Evolutionary conservation across 768 basidiomycete genomes (phyloP).

Genomic region (Dentipellis fragilis): DNA sequence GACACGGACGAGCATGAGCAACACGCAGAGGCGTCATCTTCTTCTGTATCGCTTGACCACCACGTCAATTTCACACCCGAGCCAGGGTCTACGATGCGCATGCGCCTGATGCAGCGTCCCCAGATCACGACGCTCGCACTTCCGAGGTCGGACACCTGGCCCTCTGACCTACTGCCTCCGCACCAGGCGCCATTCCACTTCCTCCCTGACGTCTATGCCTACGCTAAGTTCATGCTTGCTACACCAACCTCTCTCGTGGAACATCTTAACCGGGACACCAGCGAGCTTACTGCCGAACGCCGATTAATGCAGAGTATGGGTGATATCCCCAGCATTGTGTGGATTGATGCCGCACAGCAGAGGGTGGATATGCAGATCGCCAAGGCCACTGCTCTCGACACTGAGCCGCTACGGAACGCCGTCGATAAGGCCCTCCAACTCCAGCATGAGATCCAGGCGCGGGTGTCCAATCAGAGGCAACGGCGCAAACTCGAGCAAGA

Average conservation of each 20-base stretch:
- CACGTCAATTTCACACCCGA: conserved; percentile 31
- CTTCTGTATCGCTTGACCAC: conserved; percentile 31
- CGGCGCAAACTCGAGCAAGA: conserved; percentile 20
- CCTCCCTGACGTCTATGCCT: conserved; percentile 80
- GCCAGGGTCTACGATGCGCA: conserved; percentile 53
- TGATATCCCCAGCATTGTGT: conserved; percentile 70
- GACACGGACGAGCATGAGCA: conserved; percentile 26
- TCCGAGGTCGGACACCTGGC: conserved; percentile 88
- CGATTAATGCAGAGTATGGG: conserved; percentile 51
- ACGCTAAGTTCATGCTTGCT: conserved; percentile 93
- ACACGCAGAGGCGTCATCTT: conserved; percentile 32
- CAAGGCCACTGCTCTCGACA: conserved; percentile 70
- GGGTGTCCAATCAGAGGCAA: conserved; percentile 15
- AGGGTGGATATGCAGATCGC: conserved; percentile 74
- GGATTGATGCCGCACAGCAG: conserved; percentile 69
- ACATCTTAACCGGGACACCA: conserved; percentile 65
- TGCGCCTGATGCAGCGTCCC: conserved; percentile 89
- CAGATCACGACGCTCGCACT: conserved; percentile 92
- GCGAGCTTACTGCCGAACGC: conserved; percentile 63
- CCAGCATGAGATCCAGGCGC: conserved; percentile 42
- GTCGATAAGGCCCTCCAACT: conserved; percentile 56
- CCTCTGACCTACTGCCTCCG: conserved; percentile 82
- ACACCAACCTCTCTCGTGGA: conserved; percentile 75
- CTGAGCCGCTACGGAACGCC: conserved; percentile 47
- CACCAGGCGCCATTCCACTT: conserved; percentile 96